Evolutionary conservation across 2,329 filamentous ascomycete genomes (phyloP).

Genomic region (Penicillium sp.): DNA sequence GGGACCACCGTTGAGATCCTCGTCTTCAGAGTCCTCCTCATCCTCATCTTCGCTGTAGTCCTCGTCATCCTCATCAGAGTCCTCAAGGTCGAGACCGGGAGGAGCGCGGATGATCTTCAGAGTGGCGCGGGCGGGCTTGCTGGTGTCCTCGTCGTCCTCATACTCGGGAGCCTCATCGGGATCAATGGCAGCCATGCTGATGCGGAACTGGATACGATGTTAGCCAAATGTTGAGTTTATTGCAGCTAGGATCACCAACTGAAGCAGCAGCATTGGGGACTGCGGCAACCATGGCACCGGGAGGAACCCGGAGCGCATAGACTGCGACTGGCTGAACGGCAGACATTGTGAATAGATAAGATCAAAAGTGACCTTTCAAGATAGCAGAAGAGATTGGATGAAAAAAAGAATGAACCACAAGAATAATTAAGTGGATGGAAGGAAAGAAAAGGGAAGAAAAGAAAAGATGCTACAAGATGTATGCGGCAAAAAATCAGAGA

Average conservation of each 20-base stretch:
- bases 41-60: slow-evolving; percentile 48
- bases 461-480: slow-evolving; percentile 25
- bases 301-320: slow-evolving; percentile 89
- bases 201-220: slow-evolving; percentile 69
- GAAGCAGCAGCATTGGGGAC: slow-evolving; percentile 77
- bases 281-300: slow-evolving; percentile 79
- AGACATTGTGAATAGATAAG: slow-evolving; percentile 42
- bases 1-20: slow-evolving; percentile 84
- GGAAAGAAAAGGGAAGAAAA: slow-evolving; percentile 17
- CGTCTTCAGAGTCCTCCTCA: slow-evolving; percentile 61
- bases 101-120: slow-evolving; percentile 85
- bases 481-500: slow-evolving; percentile 12
- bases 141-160: slow-evolving; percentile 63
- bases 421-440: slow-evolving; percentile 23
- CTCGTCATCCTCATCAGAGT: slow-evolving; percentile 66
- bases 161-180: slow-evolving; percentile 74
- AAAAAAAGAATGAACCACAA: slow-evolving; percentile 26
- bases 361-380: slow-evolving; percentile 1
- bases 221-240: slow-evolving; percentile 1
- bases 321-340: slow-evolving; percentile 68
- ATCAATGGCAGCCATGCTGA: slow-evolving; percentile 98
- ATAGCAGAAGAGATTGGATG: slow-evolving; percentile 18
- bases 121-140: slow-evolving; percentile 73
- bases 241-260: slow-evolving; percentile 58
- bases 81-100: slow-evolving; percentile 57